These are phyloP conservation scores for Rhizophagus sp. DNA, from an alignment of 192 early-diverging fungal genomes.

Conservation along the genomic window DNA sequence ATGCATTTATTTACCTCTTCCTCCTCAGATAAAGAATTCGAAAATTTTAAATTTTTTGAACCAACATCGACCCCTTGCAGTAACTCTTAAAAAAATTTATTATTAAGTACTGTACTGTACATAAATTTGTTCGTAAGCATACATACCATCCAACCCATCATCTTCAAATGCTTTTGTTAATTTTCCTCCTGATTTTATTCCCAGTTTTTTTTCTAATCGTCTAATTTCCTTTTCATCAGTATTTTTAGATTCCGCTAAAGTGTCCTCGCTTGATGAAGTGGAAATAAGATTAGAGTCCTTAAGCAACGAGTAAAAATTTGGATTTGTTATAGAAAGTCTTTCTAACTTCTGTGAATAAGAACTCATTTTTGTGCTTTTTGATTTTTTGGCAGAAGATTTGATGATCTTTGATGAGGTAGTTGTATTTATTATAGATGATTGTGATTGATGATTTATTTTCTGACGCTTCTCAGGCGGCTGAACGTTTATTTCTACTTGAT, in stretches of 20 bases:
- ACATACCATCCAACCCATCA: slow-evolving; percentile 25
- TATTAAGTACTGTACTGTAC: background rate
- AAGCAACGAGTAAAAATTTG: background rate
- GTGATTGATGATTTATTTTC: background rate
- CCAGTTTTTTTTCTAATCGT: slow-evolving; percentile 29
- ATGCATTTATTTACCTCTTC: background rate
- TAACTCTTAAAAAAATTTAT: background rate
- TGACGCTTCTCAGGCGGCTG: background rate
- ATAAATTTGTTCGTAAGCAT: background rate
- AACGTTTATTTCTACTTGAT: background rate
- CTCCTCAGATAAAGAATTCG: background rate
- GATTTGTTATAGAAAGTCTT: background rate
- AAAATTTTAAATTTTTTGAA: background rate
- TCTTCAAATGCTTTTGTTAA: slow-evolving; percentile 21
- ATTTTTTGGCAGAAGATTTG: background rate
- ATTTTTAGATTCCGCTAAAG: background rate
- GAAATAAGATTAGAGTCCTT: background rate
- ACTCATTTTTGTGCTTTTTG: background rate
- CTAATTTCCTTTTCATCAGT: slow-evolving; percentile 4
- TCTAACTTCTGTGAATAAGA: background rate
- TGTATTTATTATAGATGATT: background rate
- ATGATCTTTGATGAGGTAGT: too few relatives aligned
- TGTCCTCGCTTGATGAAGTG: background rate
- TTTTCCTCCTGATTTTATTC: slow-evolving; percentile 21
- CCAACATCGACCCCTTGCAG: slow-evolving; percentile 11